Evolutionary conservation across 495 filamentous ascomycete genomes (phyloP).

Genomic region (Podospora pseudocomata): DNA sequence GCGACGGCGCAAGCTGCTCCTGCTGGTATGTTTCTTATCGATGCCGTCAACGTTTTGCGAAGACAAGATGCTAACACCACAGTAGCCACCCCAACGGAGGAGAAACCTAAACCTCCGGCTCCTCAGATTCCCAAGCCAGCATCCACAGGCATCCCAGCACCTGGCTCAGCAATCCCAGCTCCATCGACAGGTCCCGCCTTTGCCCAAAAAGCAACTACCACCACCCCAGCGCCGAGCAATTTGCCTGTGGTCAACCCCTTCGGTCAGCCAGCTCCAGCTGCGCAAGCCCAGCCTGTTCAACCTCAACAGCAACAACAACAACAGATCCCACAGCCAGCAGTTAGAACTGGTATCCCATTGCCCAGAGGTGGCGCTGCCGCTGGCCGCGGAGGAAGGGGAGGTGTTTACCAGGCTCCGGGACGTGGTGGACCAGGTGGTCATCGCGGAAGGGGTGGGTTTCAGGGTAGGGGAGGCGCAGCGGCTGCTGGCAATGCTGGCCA

Average conservation of each 20-base stretch:
- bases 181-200: not conserved
- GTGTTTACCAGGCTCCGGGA: slow-evolving; percentile 19
- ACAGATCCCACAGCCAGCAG: not conserved
- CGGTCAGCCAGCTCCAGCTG: slow-evolving; percentile 16
- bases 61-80: slow-evolving; percentile 21
- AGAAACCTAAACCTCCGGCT: slow-evolving; percentile 19
- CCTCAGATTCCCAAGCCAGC: slow-evolving; percentile 10
- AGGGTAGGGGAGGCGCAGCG: slow-evolving; percentile 13
- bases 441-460: slow-evolving; percentile 29
- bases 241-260: slow-evolving; percentile 23
- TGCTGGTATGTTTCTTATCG: slow-evolving; percentile 26
- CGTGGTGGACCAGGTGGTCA: slow-evolving; percentile 26
- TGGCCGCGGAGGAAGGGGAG: slow-evolving; percentile 14
- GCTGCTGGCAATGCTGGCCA: slow-evolving; percentile 13
- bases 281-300: slow-evolving; percentile 10
- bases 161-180: not conserved
- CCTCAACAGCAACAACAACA: slow-evolving; percentile 6
- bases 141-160: slow-evolving; percentile 7
- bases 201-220: not conserved
- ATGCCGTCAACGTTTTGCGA: not conserved
- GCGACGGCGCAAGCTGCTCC: slow-evolving; percentile 28
- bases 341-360: slow-evolving; percentile 13
- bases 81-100: slow-evolving; percentile 22
- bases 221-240: not conserved
- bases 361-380: slow-evolving; percentile 12